Conservation (phyloP, 2,329 filamentous ascomycete species). For the Graphiopsis chlorocephala region DNA sequence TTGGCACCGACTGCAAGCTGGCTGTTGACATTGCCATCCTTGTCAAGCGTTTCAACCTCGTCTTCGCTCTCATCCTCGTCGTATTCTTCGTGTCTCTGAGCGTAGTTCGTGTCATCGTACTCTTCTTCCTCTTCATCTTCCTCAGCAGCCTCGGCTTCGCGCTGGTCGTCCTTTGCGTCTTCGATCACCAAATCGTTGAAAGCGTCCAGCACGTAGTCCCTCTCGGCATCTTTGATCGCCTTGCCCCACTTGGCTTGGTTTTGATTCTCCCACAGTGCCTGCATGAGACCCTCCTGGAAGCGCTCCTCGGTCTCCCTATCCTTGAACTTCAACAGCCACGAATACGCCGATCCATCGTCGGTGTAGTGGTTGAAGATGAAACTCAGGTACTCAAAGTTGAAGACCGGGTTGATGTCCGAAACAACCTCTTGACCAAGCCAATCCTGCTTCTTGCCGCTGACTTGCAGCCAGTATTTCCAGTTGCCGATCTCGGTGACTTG, state of each 20-base stretch:
- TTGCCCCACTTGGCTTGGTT: conserved; percentile 94
- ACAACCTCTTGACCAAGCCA: conserved; percentile 86
- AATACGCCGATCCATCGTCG: conserved; percentile 83
- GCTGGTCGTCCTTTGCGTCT: conserved; percentile 60
- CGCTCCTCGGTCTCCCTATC: conserved; percentile 75
- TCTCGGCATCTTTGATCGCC: conserved; percentile 78
- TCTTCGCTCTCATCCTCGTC: conserved; percentile 73
- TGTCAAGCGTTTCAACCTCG: conserved; percentile 70
- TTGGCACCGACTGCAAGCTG: conserved; percentile 95
- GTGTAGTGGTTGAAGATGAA: conserved; percentile 99
- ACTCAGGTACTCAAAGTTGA: conserved; percentile 98
- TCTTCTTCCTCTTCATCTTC: conserved; percentile 53
- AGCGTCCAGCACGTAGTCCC: conserved; percentile 90
- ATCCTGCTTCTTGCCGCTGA: conserved; percentile 69
- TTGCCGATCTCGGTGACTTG: conserved; percentile 81
- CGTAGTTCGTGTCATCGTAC: conserved; percentile 63
- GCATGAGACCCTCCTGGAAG: conserved; percentile 93
- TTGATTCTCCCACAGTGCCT: conserved; percentile 92
- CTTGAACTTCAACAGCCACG: conserved; percentile 91
- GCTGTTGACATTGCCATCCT: conserved; percentile 84
- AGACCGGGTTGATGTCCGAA: conserved; percentile 93
- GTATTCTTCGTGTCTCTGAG: conserved; percentile 69
- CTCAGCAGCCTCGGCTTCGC: conserved; percentile 54
- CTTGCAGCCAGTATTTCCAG: conserved; percentile 96
- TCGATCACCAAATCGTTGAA: conserved; percentile 95